Evolutionary conservation across 495 filamentous ascomycete genomes (phyloP), one percentile per base, ranked within the genome.

Genomic region (Podospora appendiculata): DNA sequence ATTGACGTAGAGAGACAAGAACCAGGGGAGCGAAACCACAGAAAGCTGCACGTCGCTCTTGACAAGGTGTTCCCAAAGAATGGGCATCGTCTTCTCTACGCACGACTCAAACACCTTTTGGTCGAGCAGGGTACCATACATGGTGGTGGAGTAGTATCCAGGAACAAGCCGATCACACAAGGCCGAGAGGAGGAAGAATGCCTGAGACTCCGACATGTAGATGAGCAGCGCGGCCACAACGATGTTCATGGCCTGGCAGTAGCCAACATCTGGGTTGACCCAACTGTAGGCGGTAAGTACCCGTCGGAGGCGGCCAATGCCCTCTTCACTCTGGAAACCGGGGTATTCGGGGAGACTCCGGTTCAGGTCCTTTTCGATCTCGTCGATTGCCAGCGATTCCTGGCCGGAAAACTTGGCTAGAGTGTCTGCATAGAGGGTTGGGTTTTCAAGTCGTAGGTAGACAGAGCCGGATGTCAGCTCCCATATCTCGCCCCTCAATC

Each of bases 181-280:
- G 10, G 90, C 79, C 35, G 90, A 95, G 18, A 98, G 81, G 6
- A 96, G 79, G 68, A 90, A 98, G 69, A 97, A 98, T 4, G 93
- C 93, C 71, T 98, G 93, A 0, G 86, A 66, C 66, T 98, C 93
- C 6, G 93, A 97, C 87, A 95, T 93, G 71, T 97, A 98, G 74
- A 98, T 98, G 38, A 98, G 77, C 48, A 98, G 67, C 8, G 93
- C 93, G 14, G 93, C 93, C 7, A 95, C 91, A 14, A 98, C 93
- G 55, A 98, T 98, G 64, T 98, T 98, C 93, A 98, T 98, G 18
- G 93, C 93, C 67, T 98, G 93, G 65, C 93, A 98, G 66, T 98
- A 98, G 25, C 93, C 93, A 39, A 98, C 90, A 54, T 95, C 88
- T 44, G 88, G 81, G 61, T 98, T 90, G 18, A 81, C 87, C 93